Base-by-base conservation (phyloP, 257 asterid species). In the Linaria vulgaris region DNA sequence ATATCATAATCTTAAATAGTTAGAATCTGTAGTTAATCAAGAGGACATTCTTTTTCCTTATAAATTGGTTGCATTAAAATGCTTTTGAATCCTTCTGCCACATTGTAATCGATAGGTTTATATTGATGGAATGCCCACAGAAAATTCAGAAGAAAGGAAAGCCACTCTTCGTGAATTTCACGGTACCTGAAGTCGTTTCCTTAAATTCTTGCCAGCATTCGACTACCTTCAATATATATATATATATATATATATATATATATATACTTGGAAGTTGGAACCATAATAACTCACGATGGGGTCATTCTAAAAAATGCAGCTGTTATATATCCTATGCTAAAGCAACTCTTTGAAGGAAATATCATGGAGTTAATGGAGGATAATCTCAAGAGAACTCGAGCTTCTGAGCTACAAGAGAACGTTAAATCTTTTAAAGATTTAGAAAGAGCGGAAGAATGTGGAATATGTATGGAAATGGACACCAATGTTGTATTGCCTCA, bases 391-490 rank as follows among this genome's bases (percentile, higher is more conserved):
- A 61, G 45, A 59, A 55, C 57, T 39, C 49, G 68, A 59, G 9
- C 23, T 59, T 13, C 60, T 17, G 76, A 55, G 52, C 49, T 24
- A 20, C 75, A 78, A 47, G 67, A 59, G 45, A 70, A 37, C 56
- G 70, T 37, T 47, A 49, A 41, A 39, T 24, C 66, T 41, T 41
- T 21, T 64, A 37, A 52, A 38, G 74, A 66, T 70, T 37, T 34
- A 13, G 81, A 71, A 31, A 53, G 62, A 43, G 85, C 78, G 22
- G 92, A 87, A 15, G 92, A 87, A 61, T 87, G 92, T 55, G 92
- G 92, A 6, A 84, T 84, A 76, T 87, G 95, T 68, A 80, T 87
- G 90, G 86, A 87, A 49, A 69, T 44, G 63, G 79, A 79, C 52
- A 41, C 75, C 24, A 77, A 76, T 22, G 78, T 79, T 48, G 90